phyloP scores from a whole-genome alignment of 2,329 filamentous ascomycete species.

The Fusarium xylarioides region DNA sequence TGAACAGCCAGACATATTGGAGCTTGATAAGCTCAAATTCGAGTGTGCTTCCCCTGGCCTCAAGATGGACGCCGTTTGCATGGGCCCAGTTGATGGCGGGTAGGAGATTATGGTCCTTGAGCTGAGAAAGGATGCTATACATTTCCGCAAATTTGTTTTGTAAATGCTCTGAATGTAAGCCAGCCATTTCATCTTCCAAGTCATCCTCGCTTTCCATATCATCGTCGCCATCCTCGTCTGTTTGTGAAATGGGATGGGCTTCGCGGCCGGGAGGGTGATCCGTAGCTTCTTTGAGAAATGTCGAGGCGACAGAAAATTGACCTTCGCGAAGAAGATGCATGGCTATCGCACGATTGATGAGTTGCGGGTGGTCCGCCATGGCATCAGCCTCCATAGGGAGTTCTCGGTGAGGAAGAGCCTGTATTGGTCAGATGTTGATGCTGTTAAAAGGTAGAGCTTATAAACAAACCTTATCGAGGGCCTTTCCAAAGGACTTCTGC shows the following conservation, averaged over 20 bases:
- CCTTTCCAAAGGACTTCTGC: constrained; percentile 84
- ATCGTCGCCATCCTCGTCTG: constrained; percentile 47
- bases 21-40: constrained; percentile 94
- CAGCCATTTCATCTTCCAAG: constrained; percentile 38
- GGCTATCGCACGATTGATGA: constrained; percentile 92
- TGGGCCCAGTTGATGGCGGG: constrained; percentile 91
- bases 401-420: constrained; percentile 61
- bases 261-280: constrained; percentile 46
- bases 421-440: constrained; percentile 24
- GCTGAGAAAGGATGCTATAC: constrained; percentile 85
- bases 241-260: constrained; percentile 28
- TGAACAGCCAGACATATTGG: constrained; percentile 90
- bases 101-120: constrained; percentile 77
- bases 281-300: constrained; percentile 79
- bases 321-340: constrained; percentile 97
- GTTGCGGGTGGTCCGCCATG: constrained; percentile 75
- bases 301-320: constrained; percentile 87
- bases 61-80: constrained; percentile 73
- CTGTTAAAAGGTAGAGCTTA: background rate
- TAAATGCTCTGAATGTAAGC: constrained; percentile 60
- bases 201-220: constrained; percentile 47
- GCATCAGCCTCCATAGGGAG: constrained; percentile 83
- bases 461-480: constrained; percentile 76
- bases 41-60: constrained; percentile 86
- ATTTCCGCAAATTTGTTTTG: constrained; percentile 85